Conservation (phyloP, 805 yeast species). For the Metschnikowia peoriensis region DNA sequence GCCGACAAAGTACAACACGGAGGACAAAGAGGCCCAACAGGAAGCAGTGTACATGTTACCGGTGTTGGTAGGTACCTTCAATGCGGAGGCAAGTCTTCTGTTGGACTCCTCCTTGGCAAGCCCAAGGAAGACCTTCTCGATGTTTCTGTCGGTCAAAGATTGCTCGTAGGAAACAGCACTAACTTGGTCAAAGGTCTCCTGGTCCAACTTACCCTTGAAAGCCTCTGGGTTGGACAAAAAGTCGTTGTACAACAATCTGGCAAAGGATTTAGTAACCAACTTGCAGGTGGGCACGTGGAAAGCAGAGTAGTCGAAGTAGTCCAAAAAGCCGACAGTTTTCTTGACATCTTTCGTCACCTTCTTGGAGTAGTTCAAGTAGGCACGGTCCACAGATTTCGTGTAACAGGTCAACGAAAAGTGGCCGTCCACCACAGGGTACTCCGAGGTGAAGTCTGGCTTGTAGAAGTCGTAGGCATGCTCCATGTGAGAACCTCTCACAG, state of each 20-base stretch:
- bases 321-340: constrained; percentile 55
- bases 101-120: constrained; percentile 67
- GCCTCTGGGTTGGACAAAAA: constrained; percentile 66
- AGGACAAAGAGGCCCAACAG: constrained; percentile 81
- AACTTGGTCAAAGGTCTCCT: constrained; percentile 52
- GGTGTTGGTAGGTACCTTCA: constrained; percentile 88
- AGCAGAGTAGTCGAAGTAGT: constrained; percentile 85
- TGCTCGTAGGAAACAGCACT: constrained; percentile 66
- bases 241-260: constrained; percentile 88
- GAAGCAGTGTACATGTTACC: constrained; percentile 99
- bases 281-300: constrained; percentile 99
- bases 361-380: constrained; percentile 78
- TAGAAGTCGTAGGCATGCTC: constrained; percentile 97
- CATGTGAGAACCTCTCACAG: constrained; percentile 88
- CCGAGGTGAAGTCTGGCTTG: constrained; percentile 95
- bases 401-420: constrained; percentile 93
- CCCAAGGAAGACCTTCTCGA: constrained; percentile 83
- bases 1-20: constrained; percentile 74
- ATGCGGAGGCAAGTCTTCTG: constrained; percentile 73
- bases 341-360: constrained; percentile 54
- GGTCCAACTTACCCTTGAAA: constrained; percentile 43
- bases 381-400: constrained; percentile 86
- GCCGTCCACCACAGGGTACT: constrained; percentile 97
- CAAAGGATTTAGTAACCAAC: constrained; percentile 88
- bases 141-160: constrained; percentile 71